Evolutionary conservation across 441 rosid genomes (phyloP).

Genomic region (Arabidopsis lyrata): DNA sequence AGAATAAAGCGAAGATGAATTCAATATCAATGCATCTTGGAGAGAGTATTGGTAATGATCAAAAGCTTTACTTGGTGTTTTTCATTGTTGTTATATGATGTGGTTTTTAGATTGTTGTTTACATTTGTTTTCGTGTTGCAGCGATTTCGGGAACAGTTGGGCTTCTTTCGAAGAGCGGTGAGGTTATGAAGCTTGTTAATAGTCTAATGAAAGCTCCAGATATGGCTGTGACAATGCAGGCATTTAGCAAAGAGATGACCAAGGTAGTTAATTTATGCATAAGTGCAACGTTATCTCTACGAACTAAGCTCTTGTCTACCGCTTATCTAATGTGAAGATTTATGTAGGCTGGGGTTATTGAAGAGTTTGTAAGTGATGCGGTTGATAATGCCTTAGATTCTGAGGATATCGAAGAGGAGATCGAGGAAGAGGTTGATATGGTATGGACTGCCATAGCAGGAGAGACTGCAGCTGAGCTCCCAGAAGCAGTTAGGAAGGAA

Average conservation of each 20-base stretch:
- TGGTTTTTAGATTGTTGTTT: not conserved
- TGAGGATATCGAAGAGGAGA: conserved; percentile 38
- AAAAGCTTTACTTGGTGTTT: not conserved
- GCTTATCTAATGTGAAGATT: not conserved
- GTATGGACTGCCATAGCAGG: conserved; percentile 77
- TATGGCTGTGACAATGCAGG: not conserved
- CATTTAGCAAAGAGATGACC: not conserved
- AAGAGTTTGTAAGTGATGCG: conserved; percentile 75
- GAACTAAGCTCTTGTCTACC: not conserved
- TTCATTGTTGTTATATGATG: too few species aligned
- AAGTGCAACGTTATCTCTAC: not conserved
- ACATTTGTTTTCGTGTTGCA: not conserved
- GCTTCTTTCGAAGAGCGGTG: not conserved
- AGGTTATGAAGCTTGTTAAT: conserved; percentile 1
- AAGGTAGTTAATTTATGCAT: not conserved
- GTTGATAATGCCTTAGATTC: conserved; percentile 69
- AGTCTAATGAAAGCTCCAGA: not conserved
- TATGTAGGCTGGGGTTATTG: conserved; percentile 74
- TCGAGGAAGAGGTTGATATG: conserved; percentile 70
- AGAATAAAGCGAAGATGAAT: not conserved
- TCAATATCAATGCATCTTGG: not conserved
- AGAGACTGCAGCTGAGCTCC: conserved; percentile 44
- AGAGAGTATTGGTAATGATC: not conserved
- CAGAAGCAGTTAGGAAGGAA: conserved; percentile 70
- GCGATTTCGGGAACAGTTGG: not conserved